Evolutionary conservation across 768 basidiomycete genomes (phyloP).

Genomic region (Leccinum rimulosum): DNA sequence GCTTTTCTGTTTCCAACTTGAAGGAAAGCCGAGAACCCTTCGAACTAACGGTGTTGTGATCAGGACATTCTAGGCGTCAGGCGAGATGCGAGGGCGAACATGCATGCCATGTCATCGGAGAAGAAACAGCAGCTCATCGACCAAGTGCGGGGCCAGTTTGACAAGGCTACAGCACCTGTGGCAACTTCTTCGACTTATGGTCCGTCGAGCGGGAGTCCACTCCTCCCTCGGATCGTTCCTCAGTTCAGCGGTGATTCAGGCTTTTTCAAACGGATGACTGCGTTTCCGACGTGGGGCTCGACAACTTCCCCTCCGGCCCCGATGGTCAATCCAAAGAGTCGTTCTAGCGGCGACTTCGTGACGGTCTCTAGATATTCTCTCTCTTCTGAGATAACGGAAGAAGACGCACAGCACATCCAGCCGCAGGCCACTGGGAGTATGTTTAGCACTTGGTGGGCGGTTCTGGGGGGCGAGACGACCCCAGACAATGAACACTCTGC

Average conservation of each 20-base stretch:
- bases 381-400: conserved; percentile 31
- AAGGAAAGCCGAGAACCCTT: not conserved
- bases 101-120: conserved; percentile 58
- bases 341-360: conserved; percentile 40
- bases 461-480: conserved; percentile 52
- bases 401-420: conserved; percentile 39
- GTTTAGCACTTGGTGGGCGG: conserved; percentile 75
- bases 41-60: not conserved
- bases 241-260: conserved; percentile 74
- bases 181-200: conserved; percentile 52
- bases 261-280: conserved; percentile 65
- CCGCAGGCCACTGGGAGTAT: conserved; percentile 74
- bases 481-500: conserved; percentile 39
- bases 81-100: conserved; percentile 60
- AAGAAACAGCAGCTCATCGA: conserved; percentile 67
- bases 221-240: conserved; percentile 68
- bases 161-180: conserved; percentile 33
- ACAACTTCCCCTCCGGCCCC: conserved; percentile 35
- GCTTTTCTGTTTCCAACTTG: not conserved
- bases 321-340: conserved; percentile 26
- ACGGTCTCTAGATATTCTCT: conserved; percentile 20
- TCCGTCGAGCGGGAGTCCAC: conserved; percentile 50
- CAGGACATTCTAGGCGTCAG: conserved; percentile 75
- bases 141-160: conserved; percentile 43
- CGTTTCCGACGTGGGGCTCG: conserved; percentile 56